Percentiles rank a stretch among this genome's conserved stretches.
These are phyloP conservation scores for Amphibolis antarctica DNA, from an alignment of 106 monocot genomes.

Conservation along the genomic window DNA sequence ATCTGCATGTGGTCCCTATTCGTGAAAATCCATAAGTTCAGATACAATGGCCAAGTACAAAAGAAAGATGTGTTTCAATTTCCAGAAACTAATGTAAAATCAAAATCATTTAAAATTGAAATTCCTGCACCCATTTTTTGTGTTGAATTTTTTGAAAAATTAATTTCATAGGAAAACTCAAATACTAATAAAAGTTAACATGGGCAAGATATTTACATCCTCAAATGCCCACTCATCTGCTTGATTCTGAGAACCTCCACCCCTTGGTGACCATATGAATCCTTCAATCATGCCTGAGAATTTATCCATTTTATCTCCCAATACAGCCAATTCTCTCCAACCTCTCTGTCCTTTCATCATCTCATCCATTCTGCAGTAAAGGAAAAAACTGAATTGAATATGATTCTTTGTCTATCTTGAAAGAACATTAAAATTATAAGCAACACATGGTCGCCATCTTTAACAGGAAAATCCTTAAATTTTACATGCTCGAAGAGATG, in stretches of 20 bases:
- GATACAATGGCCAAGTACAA: neutral
- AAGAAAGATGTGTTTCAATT: neutral
- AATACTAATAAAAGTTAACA: neutral
- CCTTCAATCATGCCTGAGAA: slow-evolving; percentile 89
- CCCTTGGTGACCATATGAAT: slow-evolving; percentile 80
- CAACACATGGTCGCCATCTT: too few relatives aligned
- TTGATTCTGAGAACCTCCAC: slow-evolving; percentile 38
- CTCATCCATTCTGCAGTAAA: slow-evolving; percentile 72
- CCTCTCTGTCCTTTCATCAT: slow-evolving; percentile 96
- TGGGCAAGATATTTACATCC: slow-evolving; percentile 36
- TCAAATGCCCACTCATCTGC: slow-evolving; percentile 73
- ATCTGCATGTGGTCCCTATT: slow-evolving; percentile 90
- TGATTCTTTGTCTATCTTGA: too few relatives aligned
- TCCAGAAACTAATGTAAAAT: too few relatives aligned
- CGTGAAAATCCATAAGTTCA: neutral
- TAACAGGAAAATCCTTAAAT: too few relatives aligned
- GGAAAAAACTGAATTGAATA: neutral
- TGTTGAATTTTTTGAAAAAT: too few relatives aligned
- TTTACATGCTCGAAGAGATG: too few relatives aligned
- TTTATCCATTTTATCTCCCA: slow-evolving; percentile 80
- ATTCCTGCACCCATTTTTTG: too few relatives aligned
- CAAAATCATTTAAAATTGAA: too few relatives aligned
- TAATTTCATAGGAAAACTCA: neutral
- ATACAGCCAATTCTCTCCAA: slow-evolving; percentile 72
- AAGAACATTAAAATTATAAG: too few relatives aligned